phyloP scores from a whole-genome alignment of 1,284 basidiomycete species.

The Pseudozyma sp. region DNA sequence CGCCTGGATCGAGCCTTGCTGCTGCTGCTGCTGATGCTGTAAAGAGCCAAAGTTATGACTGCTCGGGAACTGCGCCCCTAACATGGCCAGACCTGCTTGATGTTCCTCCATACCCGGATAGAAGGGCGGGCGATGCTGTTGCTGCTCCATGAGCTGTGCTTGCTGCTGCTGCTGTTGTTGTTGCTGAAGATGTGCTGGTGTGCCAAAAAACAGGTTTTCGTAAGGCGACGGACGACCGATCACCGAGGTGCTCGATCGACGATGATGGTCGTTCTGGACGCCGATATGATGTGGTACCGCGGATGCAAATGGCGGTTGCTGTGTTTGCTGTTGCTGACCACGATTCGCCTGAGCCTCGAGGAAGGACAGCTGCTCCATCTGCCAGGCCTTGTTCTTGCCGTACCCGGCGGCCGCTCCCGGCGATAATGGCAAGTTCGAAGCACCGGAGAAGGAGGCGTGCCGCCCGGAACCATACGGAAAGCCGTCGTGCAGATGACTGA shows the following conservation, averaged over 20 bases:
- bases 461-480: constrained; percentile 15
- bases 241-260: constrained; percentile 20
- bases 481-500: constrained; percentile 17
- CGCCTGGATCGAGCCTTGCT: neutral
- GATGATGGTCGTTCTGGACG: constrained; percentile 11
- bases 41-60: constrained; percentile 51
- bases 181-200: constrained; percentile 17
- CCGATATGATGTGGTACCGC: constrained; percentile 4
- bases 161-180: constrained; percentile 25
- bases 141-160: constrained; percentile 22
- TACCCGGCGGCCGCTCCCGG: constrained; percentile 38
- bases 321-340: constrained; percentile 26
- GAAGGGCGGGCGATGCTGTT: constrained; percentile 22
- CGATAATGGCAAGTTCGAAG: constrained; percentile 11
- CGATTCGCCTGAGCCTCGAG: constrained; percentile 48
- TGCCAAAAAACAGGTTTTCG: constrained; percentile 28
- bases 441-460: constrained; percentile 31
- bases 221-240: constrained; percentile 22
- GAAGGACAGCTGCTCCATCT: constrained; percentile 58
- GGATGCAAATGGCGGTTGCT: constrained; percentile 18
- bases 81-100: constrained; percentile 28
- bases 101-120: constrained; percentile 24
- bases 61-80: constrained; percentile 53
- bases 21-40: neutral
- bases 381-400: constrained; percentile 57